phyloP scores from a whole-genome alignment of 805 yeast genomes.

The Cyberlindnera lachancei region DNA sequence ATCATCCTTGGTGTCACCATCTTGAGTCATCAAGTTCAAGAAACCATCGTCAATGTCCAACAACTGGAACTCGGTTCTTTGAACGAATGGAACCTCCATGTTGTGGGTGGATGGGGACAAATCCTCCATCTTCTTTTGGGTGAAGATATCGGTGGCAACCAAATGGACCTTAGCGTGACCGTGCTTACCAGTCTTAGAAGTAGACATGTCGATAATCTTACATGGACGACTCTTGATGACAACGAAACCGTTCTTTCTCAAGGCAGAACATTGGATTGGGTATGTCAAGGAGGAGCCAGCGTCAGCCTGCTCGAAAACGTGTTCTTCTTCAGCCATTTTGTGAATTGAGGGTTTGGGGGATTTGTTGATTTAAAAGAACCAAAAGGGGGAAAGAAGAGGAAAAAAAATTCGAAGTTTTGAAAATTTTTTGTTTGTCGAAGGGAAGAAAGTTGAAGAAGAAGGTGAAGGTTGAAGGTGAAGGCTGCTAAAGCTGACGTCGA shows the following conservation, averaged over 20 bases:
- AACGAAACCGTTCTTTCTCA: conserved; percentile 99
- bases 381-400: background rate
- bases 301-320: conserved; percentile 94
- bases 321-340: conserved; percentile 42
- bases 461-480: conserved; percentile 2
- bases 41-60: conserved; percentile 97
- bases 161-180: conserved; percentile 99
- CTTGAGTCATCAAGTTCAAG: conserved; percentile 93
- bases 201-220: conserved; percentile 99
- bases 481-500: conserved; percentile 1
- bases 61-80: conserved; percentile 93
- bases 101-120: conserved; percentile 99
- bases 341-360: conserved; percentile 1
- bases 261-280: conserved; percentile 99
- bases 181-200: conserved; percentile 99
- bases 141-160: conserved; percentile 98
- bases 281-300: conserved; percentile 98
- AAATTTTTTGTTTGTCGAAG: conserved; percentile 5
- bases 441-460: conserved; percentile 4
- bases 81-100: conserved; percentile 98
- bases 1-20: conserved; percentile 99
- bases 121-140: conserved; percentile 99
- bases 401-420: conserved; percentile 2
- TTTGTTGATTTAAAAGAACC: background rate
- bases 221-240: conserved; percentile 99